Evolutionary conservation across 2,329 filamentous ascomycete genomes (phyloP), one percentile per base, ranked within the genome.

Genomic region (Diaporthe citriasiana): DNA sequence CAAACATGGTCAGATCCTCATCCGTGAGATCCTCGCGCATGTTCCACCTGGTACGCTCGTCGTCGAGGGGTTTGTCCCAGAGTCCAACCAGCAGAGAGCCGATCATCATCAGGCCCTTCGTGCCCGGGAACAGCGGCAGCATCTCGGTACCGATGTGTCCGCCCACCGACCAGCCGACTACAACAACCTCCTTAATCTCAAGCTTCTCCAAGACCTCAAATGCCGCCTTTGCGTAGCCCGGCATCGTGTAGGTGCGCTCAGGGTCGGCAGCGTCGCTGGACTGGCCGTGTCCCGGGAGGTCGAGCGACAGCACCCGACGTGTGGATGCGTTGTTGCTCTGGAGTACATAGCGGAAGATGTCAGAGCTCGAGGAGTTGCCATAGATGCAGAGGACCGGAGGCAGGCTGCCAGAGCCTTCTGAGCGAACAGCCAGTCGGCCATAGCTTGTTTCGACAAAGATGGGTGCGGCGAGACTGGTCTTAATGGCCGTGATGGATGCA

Each of bases 381-480:
- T 59, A 33, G 33, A 59, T 59, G 10, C 55, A 40, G 35, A 59
- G 55, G 35, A 38, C 33, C 33, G 55, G 55, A 40, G 55, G 55
- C 33, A 59, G 55, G 35, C 55, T 59, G 22, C 33, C 55, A 40
- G 55, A 59, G 55, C 55, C 55, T 38, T 38, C 33, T 40, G 55
- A 59, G 55, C 55, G 55, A 59, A 59, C 19, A 59, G 55, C 55
- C 55, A 59, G 33, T 59, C 33, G 55, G 55, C 55, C 55, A 40
- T 59, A 59, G 55, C 55, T 59, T 59, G 33, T 59, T 9, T 25
- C 33, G 12, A 38, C 55, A 33, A 59, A 38, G n/a, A 59, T 40
- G 22, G 33, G 22, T 25, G 10, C 55, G 10, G 33, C 33, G 5
- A 59, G 55, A 15, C 33, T 9, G 12, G 10, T 17, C 33, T 38